Base-by-base conservation (phyloP, 2,329 filamentous ascomycete genomes). In the Fusarium proliferatum region DNA sequence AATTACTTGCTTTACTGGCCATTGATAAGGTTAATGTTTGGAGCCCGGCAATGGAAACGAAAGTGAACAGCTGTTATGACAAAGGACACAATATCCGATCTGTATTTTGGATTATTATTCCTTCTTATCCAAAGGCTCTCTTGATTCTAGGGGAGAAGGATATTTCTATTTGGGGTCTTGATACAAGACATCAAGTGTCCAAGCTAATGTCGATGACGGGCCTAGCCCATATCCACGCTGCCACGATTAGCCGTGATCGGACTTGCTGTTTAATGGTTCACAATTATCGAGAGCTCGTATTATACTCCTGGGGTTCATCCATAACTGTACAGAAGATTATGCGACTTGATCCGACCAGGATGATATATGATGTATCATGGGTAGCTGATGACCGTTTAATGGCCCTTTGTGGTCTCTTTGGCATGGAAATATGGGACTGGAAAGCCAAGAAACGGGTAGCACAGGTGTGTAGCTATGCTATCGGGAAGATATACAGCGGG, bases 81-180 rank as follows among this genome's bases (percentile, higher is more conserved):
- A n/a, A n/a, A n/a, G n/a, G n/a, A n/a, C n/a, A n/a, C n/a, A n/a
- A n/a, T n/a, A n/a, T 23, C 26, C 26, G 6, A 26, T 26, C 6
- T 26, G 26, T 28, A 2, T 28, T 28, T 28, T 28, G 26, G 26
- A 28, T 28, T 28, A 1, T 7, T 28, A 28, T 28, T 28, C 26
- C 26, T 28, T 28, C 26, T 2, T 6, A 46, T 15, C 26, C 45
- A 0, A 8, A 5, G 1, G 26, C 17, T 7, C 26, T 46, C 12
- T 2, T 46, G 0, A 7, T 21, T 7, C 1, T 46, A 7, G 1
- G 1, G 5, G 0, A 0, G 0, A 0, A 0, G 2, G 9, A 5
- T 0, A 21, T 46, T 15, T 28, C 17, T 7, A 10, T 46, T 15
- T 46, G 26, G 45, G 1, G 45, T 10, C 0, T 28, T 3, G 5